Percentiles rank a stretch among this genome's conserved stretches.
phyloP scores from a whole-genome alignment of 2,329 filamentous ascomycete species.

The Penicillium sp. region DNA sequence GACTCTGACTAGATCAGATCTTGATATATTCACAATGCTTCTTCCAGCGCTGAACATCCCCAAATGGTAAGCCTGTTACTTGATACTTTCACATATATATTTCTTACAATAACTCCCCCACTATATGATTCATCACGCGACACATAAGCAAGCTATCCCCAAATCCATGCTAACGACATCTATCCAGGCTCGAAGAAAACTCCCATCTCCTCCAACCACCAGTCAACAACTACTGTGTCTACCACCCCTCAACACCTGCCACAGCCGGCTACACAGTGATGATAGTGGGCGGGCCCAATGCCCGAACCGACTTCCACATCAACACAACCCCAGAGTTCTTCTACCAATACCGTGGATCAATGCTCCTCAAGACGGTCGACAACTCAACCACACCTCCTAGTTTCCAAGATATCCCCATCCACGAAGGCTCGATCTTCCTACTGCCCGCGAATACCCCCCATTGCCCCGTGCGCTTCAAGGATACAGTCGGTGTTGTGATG shows the following conservation, averaged over 20 bases:
- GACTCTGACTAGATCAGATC: neutral
- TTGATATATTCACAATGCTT: constrained; percentile 29
- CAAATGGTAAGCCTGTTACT: constrained; percentile 40
- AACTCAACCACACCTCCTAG: constrained; percentile 48
- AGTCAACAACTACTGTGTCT: constrained; percentile 97
- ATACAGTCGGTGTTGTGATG: constrained; percentile 91
- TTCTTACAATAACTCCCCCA: constrained; percentile 18
- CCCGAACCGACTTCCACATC: constrained; percentile 97
- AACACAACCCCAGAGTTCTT: constrained; percentile 97
- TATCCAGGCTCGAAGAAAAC: constrained; percentile 79
- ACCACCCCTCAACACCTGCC: constrained; percentile 64
- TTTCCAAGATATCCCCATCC: constrained; percentile 84
- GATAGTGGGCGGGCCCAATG: constrained; percentile 95
- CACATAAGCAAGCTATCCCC: neutral
- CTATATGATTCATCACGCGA: constrained; percentile 18
- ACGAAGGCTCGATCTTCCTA: constrained; percentile 91
- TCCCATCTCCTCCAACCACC: constrained; percentile 89
- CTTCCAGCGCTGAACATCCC: constrained; percentile 47
- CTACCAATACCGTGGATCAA: constrained; percentile 90
- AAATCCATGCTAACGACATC: neutral
- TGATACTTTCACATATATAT: neutral
- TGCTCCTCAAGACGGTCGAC: constrained; percentile 92
- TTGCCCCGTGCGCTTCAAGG: constrained; percentile 87
- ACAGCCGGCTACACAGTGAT: constrained; percentile 89
- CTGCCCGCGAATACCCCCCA: constrained; percentile 93